Base-by-base conservation (phyloP, 495 filamentous ascomycete species). In the Aspergillus leporis region DNA sequence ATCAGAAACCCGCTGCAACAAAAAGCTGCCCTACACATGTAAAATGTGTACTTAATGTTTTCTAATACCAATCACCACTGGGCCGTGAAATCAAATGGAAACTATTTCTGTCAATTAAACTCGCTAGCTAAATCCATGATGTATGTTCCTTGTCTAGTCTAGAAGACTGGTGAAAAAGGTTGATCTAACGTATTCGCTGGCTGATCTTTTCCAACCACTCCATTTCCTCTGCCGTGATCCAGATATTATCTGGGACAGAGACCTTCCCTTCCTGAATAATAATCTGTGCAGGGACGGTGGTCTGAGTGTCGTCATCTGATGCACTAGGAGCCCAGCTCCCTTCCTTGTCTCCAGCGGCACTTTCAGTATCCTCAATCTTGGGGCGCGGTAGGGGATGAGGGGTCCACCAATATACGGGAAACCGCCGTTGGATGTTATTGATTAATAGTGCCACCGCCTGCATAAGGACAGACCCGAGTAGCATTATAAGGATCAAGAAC, bases 391-490 rank as follows among this genome's bases (percentile, higher is more conserved):
- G 58, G n/a, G 70, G 64, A 16, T 67, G 64, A 6, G 75, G 62
- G 5, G 77, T 78, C 75, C 76, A 78, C 92, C 92, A 97, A 66
- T 89, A 95, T 16, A 85, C 65, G 1, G 92, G 92, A 63, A 85
- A 97, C 48, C 83, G 80, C 23, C 91, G 77, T 66, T 88, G 84
- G 14, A 93, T 73, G 63, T 96, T 96, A 62, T 93, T 92, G 45
- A 92, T 64, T 16, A 93, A 41, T 52, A 90, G 71, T 0, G 88
- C 90, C 0, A 85, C 81, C 1, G 63, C 67, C 46, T 89, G 72
- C 85, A 94, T 91, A 43, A 96, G 62, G 1, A 62, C 66, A 40
- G 81, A 83, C 0, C 85, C 87, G 31, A 93, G 72, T 59, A 89
- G 58, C 34, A 95, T 80, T 6, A 92, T 70, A 0, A 85, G 81